Conservation (phyloP, 1,139 yeast species). For the Yamadazyma taylorii region DNA sequence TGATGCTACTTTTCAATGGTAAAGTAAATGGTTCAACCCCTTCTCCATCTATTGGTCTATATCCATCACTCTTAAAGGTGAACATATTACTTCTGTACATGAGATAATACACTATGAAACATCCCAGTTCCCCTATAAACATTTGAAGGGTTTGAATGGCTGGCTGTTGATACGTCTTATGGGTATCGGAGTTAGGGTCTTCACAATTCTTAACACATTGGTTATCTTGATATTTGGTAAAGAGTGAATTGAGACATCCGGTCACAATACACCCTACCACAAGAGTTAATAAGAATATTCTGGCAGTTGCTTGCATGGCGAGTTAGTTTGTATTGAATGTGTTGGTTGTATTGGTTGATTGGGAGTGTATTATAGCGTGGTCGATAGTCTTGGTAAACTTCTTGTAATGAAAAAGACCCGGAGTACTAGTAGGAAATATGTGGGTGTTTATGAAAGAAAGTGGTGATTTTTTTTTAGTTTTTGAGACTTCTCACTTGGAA, state of each 20-base stretch:
- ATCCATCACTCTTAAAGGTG: constrained; percentile 15
- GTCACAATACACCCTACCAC: constrained; percentile 59
- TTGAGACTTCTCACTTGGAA: too few relatives aligned
- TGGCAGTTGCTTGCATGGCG: constrained; percentile 1
- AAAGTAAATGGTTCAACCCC: constrained; percentile 9
- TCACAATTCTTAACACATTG: constrained; percentile 66
- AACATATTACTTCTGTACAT: constrained; percentile 20
- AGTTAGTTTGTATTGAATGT: too few relatives aligned
- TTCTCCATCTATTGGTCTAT: constrained; percentile 20
- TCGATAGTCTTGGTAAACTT: too few relatives aligned
- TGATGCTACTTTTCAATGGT: constrained; percentile 25
- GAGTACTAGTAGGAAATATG: too few relatives aligned
- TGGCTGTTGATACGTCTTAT: constrained; percentile 67
- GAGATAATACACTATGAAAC: constrained; percentile 47
- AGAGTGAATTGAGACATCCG: constrained; percentile 72
- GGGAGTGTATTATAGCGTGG: too few relatives aligned
- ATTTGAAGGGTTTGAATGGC: constrained; percentile 78
- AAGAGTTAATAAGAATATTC: constrained; percentile 16
- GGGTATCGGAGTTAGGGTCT: constrained; percentile 39
- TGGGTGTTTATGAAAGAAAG: too few relatives aligned
- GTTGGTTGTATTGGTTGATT: too few relatives aligned
- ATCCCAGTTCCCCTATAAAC: constrained; percentile 70
- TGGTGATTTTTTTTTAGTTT: too few relatives aligned
- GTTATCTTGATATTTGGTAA: constrained; percentile 76
- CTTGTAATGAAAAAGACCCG: too few relatives aligned